These are phyloP conservation scores for Microbotryum intermedium DNA, from an alignment of 1,284 basidiomycete species.

Conservation along the genomic window DNA sequence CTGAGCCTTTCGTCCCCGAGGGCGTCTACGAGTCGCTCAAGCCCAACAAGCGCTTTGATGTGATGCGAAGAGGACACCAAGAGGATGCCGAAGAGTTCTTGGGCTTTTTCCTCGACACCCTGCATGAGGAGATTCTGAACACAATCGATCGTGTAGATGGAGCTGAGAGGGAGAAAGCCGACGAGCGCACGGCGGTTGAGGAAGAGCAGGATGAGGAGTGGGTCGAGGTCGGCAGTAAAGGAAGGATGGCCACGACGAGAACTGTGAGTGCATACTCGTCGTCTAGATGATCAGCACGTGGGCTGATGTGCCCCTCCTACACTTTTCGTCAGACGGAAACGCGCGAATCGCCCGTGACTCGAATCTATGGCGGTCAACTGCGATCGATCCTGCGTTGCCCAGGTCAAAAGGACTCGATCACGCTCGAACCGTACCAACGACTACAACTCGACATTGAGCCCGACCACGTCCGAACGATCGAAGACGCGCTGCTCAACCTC, in stretches of 20 bases:
- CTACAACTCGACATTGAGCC: constrained; percentile 84
- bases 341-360: constrained; percentile 76
- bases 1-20: constrained; percentile 70
- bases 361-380: constrained; percentile 88
- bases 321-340: constrained; percentile 54
- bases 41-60: constrained; percentile 86
- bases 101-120: constrained; percentile 90
- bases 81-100: constrained; percentile 98
- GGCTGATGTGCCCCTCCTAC: not conserved
- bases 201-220: constrained; percentile 43
- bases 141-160: constrained; percentile 46
- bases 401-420: constrained; percentile 71
- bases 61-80: constrained; percentile 89
- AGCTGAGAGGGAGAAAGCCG: constrained; percentile 45
- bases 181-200: no score
- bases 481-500: constrained; percentile 72
- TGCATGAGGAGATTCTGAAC: constrained; percentile 82
- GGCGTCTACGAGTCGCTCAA: constrained; percentile 90
- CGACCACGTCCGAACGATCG: constrained; percentile 65
- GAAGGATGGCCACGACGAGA: constrained; percentile 71
- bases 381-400: constrained; percentile 76
- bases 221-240: constrained; percentile 89
- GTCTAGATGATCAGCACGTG: not conserved
- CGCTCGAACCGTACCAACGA: constrained; percentile 87
- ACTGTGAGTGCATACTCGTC: constrained; percentile 48